Percentiles rank a stretch among this genome's conserved stretches.
Conservation (phyloP, 768 basidiomycete species). For the Lactarius psammicola region DNA sequence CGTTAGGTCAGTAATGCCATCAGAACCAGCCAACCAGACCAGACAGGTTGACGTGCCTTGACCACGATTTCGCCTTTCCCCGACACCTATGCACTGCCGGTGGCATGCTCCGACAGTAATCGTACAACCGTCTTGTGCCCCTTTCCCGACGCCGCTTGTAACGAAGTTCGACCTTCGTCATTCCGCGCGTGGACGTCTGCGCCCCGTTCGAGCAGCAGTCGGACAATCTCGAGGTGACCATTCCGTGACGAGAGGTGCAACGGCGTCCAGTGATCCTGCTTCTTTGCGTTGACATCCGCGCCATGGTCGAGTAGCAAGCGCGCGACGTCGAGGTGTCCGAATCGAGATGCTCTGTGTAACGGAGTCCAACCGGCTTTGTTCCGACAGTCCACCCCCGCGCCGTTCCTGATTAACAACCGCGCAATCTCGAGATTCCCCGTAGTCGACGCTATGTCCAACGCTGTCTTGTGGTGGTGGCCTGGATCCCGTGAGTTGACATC, state of each 20-base stretch:
- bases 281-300: constrained; percentile 11
- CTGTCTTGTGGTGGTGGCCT: neutral
- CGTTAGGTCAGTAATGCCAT: neutral
- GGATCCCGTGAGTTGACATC: neutral
- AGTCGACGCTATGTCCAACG: neutral
- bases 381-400: constrained; percentile 3
- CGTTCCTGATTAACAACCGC: neutral
- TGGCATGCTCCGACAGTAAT: neutral
- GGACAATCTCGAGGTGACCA: neutral
- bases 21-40: neutral
- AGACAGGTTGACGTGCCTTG: neutral
- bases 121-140: neutral
- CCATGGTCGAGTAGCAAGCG: neutral
- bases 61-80: neutral
- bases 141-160: neutral
- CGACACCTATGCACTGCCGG: neutral
- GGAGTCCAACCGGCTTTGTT: neutral
- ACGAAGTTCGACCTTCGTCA: neutral
- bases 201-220: constrained; percentile 2
- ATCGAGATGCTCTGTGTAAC: constrained; percentile 1
- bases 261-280: constrained; percentile 3
- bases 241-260: constrained; percentile 10
- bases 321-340: neutral
- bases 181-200: constrained; percentile 1
- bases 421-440: constrained; percentile 5